Percentiles rank a stretch among this genome's conserved stretches.
Conservation (phyloP, 2,329 filamentous ascomycete genomes). For the Ophiostoma pallidulum region DNA sequence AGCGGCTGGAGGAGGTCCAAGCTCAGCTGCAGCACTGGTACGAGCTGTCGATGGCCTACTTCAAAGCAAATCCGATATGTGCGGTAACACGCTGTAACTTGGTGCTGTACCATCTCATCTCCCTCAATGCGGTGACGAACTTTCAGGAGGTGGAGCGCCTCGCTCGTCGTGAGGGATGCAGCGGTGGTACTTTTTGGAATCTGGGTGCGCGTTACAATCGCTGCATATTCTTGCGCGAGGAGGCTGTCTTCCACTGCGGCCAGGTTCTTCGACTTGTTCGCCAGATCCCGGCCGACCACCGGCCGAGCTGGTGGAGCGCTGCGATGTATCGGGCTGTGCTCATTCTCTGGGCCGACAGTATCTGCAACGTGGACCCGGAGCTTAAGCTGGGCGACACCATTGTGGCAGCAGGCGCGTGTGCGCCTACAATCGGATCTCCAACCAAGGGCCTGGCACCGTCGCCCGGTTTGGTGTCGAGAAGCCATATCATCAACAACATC, state of each 20-base stretch:
- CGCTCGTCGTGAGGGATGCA: slow-evolving; percentile 50
- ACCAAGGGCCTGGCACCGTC: not conserved
- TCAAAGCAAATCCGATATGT: slow-evolving; percentile 47
- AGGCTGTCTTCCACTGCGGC: slow-evolving; percentile 57
- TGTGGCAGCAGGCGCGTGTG: not conserved
- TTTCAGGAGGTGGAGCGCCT: slow-evolving; percentile 59
- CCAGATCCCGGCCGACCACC: slow-evolving; percentile 48
- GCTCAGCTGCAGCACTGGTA: slow-evolving; percentile 57
- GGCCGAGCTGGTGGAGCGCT: slow-evolving; percentile 62
- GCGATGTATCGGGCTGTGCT: slow-evolving; percentile 59
- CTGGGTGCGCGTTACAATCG: slow-evolving; percentile 48
- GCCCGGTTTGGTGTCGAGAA: slow-evolving; percentile 12
- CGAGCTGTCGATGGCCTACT: slow-evolving; percentile 48
- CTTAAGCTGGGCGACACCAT: not conserved
- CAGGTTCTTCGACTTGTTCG: slow-evolving; percentile 55
- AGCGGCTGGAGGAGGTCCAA: slow-evolving; percentile 55
- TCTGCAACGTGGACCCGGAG: slow-evolving; percentile 37
- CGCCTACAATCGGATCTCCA: not conserved
- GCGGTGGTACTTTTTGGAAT: slow-evolving; percentile 21
- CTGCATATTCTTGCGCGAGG: slow-evolving; percentile 53
- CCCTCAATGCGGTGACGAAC: slow-evolving; percentile 57
- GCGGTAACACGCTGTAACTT: slow-evolving; percentile 55
- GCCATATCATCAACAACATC: not conserved
- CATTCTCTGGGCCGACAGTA: slow-evolving; percentile 53
- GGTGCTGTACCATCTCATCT: slow-evolving; percentile 61